Evolutionary conservation across 2,329 filamentous ascomycete species (phyloP).

Genomic region (Trichoderma citrinoviride): DNA sequence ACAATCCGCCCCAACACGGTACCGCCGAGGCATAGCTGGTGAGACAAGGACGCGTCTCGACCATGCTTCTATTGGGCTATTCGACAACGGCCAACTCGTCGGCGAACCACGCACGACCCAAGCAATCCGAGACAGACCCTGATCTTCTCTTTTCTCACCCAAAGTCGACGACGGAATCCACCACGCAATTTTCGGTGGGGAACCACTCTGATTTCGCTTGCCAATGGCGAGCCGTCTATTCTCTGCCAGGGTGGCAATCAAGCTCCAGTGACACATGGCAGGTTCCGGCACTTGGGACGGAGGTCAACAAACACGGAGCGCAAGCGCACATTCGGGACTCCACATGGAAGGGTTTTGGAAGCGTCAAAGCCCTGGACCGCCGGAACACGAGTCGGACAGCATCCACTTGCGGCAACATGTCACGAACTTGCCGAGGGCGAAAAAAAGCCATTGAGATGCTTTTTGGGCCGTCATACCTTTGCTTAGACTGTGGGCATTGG

Average conservation of each 20-base stretch:
- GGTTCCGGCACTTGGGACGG: conserved; percentile 10
- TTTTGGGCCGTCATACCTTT: neutral
- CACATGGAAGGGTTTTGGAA: conserved; percentile 23
- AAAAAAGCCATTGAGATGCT: neutral
- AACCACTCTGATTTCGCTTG: neutral
- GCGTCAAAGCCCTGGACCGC: conserved; percentile 11
- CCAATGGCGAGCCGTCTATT: neutral
- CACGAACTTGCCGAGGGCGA: neutral
- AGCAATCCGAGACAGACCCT: conserved; percentile 3
- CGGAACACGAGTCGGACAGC: conserved; percentile 13
- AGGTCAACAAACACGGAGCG: neutral
- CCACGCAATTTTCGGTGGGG: neutral
- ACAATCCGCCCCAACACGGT: neutral
- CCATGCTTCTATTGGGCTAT: neutral
- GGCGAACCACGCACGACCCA: neutral
- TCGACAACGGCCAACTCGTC: neutral
- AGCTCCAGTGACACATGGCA: conserved; percentile 16
- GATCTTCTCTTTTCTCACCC: neutral
- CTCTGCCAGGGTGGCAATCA: conserved; percentile 2
- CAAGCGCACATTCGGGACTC: conserved; percentile 2
- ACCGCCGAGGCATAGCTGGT: neutral
- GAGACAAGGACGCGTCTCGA: neutral
- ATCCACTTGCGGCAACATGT: conserved; percentile 1
- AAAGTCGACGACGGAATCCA: neutral
- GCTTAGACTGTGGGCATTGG: neutral